Evolutionary conservation across 768 basidiomycete species (phyloP).

Genomic region (Fibroporia radiculosa): DNA sequence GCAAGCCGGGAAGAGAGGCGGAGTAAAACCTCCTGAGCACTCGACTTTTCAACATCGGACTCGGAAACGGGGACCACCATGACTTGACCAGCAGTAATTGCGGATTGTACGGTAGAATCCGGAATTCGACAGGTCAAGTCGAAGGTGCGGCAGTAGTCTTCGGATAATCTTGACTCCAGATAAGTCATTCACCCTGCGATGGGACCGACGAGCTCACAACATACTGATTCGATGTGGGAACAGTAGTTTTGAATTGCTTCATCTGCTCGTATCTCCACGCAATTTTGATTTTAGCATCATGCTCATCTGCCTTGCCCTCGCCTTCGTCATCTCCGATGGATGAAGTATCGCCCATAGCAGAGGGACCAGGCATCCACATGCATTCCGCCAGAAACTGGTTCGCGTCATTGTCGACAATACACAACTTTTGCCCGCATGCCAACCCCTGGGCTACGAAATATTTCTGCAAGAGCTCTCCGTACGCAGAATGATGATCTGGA

Average conservation of each 20-base stretch:
- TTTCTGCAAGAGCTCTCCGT: constrained; percentile 76
- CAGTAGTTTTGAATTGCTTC: constrained; percentile 87
- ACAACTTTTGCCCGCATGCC: constrained; percentile 57
- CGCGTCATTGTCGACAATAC: constrained; percentile 56
- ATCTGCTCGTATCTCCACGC: constrained; percentile 96
- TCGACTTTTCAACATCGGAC: constrained; percentile 11
- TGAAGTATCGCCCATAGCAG: constrained; percentile 13
- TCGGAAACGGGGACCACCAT: constrained; percentile 19
- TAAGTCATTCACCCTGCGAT: constrained; percentile 7
- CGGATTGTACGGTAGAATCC: constrained; percentile 36
- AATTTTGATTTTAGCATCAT: constrained; percentile 73
- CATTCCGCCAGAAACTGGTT: constrained; percentile 55
- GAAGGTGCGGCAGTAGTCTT: constrained; percentile 62
- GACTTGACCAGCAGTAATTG: constrained; percentile 32
- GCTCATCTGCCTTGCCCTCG: constrained; percentile 27
- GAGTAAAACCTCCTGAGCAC: constrained; percentile 8
- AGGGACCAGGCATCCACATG: constrained; percentile 64
- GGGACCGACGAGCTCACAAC: constrained; percentile 31
- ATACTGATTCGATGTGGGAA: constrained; percentile 41
- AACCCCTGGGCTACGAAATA: constrained; percentile 90
- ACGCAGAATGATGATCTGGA: constrained; percentile 83
- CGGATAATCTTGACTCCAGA: constrained; percentile 33
- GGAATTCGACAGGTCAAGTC: constrained; percentile 67
- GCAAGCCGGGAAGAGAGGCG: constrained; percentile 8
- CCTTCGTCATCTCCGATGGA: too few species aligned